These are phyloP conservation scores for Yarrowia sp. DNA, from an alignment of 805 yeast genomes.

Conservation along the genomic window DNA sequence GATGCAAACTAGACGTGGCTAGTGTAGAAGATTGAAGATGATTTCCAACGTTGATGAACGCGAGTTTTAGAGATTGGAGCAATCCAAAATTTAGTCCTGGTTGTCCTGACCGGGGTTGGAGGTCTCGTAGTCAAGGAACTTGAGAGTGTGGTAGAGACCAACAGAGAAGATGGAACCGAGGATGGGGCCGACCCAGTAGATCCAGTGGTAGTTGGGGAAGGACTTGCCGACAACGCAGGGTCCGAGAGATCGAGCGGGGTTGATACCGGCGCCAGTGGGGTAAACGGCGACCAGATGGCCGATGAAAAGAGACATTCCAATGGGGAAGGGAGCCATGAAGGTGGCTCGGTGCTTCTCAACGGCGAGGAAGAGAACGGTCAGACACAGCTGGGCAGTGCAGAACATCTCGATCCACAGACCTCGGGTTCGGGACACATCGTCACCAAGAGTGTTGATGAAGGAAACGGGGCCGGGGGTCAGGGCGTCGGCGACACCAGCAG, in stretches of 20 bases:
- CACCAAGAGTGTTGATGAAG: conserved; percentile 69
- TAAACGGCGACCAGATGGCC: conserved; percentile 78
- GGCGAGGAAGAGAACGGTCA: conserved; percentile 76
- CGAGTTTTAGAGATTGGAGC: background rate
- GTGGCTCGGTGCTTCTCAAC: conserved; percentile 78
- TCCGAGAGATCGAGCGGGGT: conserved; percentile 88
- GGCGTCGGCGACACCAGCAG: conserved; percentile 83
- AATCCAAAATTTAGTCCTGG: conserved; percentile 37
- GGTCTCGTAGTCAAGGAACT: conserved; percentile 62
- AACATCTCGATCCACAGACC: conserved; percentile 81
- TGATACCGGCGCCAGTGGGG: conserved; percentile 88
- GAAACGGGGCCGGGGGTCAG: conserved; percentile 77
- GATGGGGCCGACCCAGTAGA: conserved; percentile 87
- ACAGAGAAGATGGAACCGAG: conserved; percentile 66
- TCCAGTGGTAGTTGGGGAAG: conserved; percentile 86
- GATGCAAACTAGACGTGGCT: conserved; percentile 18
- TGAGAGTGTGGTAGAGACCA: conserved; percentile 63
- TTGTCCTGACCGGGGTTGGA: conserved; percentile 69
- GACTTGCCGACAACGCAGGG: conserved; percentile 68
- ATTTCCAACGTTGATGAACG: background rate
- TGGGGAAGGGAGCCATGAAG: conserved; percentile 74
- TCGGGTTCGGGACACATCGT: conserved; percentile 65
- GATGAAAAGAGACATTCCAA: conserved; percentile 76
- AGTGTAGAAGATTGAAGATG: background rate
- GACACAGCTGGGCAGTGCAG: conserved; percentile 67